Base-by-base conservation (phyloP, 345 rosid species). In the Melastoma malabathricum region DNA sequence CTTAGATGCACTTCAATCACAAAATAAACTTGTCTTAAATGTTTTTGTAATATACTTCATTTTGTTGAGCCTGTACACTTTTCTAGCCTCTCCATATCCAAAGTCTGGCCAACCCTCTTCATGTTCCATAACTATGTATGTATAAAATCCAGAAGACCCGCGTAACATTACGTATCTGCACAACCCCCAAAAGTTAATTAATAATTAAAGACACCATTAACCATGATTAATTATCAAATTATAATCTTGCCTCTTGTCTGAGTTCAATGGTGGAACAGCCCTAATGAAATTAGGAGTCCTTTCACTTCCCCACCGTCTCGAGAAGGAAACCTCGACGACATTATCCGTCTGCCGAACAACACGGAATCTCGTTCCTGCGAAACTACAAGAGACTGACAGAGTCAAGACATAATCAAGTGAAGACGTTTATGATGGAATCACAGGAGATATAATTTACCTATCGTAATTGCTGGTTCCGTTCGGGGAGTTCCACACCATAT, bases 61-160 rank as follows among this genome's bases (percentile, higher is more conserved):
- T 82, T 31, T 71, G 41, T 16, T 61, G 41, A 80, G 97, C 71
- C 73, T 89, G 75, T 80, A 85, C 51, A 71, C 97, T 4, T 77
- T 66, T 61, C 97, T 76, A 12, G 74, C 72, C 62, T 89, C 88
- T 60, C 72, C 81, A 77, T 84, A 75, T 48, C 76, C 74, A 20
- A 81, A 82, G 19, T 75, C 84, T 3, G 97, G 97, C 86, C 90
- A 89, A 43, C 81, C 92, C 50, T 70, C 63, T 50, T 58, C 47
- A 15, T 90, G 74, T 64, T 85, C 92, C 55, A 84, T 46, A 20
- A 88, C 66, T 46, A 78, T 68, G 23, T 88, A 88, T 55, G 66
- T 49, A 62, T 88, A 82, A 18, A 85, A 15, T 13, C 97, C 95
- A 0, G 97, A 64, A 38, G 60, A 46, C 4, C 84, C 93, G 31